phyloP scores from a whole-genome alignment of 2,329 filamentous ascomycete genomes.

The Alternaria metachromatica region DNA sequence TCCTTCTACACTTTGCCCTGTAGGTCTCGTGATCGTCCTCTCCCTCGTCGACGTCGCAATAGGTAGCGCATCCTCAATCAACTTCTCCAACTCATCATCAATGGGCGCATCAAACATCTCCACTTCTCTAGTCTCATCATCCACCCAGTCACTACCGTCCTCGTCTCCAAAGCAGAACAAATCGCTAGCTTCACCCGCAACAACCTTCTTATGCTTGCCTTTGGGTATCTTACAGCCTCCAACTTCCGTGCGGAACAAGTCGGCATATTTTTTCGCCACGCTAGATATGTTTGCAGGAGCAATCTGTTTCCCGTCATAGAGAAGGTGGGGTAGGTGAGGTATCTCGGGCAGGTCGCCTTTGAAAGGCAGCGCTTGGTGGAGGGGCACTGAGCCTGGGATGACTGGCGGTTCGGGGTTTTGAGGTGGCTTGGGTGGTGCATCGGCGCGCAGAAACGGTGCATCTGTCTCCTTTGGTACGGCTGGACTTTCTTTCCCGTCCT shows the following conservation, averaged over 20 bases:
- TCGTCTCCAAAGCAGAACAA: slow-evolving; percentile 68
- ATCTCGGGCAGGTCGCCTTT: slow-evolving; percentile 57
- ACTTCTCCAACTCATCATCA: slow-evolving; percentile 2
- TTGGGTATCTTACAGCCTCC: slow-evolving; percentile 67
- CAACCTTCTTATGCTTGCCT: slow-evolving; percentile 40
- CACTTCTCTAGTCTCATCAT: slow-evolving; percentile 20
- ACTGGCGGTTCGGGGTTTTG: slow-evolving; percentile 52
- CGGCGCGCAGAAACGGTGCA: slow-evolving; percentile 50
- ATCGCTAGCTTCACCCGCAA: slow-evolving; percentile 59
- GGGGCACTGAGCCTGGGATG: slow-evolving; percentile 56
- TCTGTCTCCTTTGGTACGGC: slow-evolving; percentile 16
- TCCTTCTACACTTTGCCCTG: not conserved
- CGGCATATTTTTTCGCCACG: slow-evolving; percentile 61
- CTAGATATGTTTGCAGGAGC: slow-evolving; percentile 51
- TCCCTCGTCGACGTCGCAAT: not conserved
- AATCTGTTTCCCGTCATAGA: slow-evolving; percentile 66
- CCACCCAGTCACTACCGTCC: slow-evolving; percentile 38
- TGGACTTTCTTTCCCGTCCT: slow-evolving; percentile 2
- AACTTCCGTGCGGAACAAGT: slow-evolving; percentile 66
- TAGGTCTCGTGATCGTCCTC: not conserved
- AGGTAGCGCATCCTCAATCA: not conserved
- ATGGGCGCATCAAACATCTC: slow-evolving; percentile 12
- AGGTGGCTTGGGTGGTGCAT: slow-evolving; percentile 35
- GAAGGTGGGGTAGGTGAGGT: slow-evolving; percentile 64
- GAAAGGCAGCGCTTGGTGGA: slow-evolving; percentile 57